Base-by-base conservation (phyloP, 2,329 filamentous ascomycete species). In the Penicillium occitanis region DNA sequence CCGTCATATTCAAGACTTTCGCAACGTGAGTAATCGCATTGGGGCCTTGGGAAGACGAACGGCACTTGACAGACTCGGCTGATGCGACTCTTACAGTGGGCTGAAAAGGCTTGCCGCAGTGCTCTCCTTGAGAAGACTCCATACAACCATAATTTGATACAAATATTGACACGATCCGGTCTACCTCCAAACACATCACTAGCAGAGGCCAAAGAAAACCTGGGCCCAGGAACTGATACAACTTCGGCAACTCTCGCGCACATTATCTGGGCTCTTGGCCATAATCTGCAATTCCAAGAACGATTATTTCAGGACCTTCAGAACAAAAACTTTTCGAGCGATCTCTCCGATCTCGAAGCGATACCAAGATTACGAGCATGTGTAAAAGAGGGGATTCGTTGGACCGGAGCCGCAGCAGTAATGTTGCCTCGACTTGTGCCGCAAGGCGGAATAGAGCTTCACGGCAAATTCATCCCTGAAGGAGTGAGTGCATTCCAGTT, bases 371-470 rank as follows among this genome's bases (percentile, higher is more conserved):
- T 67, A 19, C 35, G 40, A 3, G 66, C 63, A 7, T 67, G 66
- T 40, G 63, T 67, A 4, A 67, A 64, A 58, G 66, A 67, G 55
- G 66, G 66, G 2, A 65, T 67, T 30, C 53, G 66, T 48, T 67
- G 66, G 66, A 62, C 66, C 5, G 66, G 66, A 25, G 19, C 19
- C 19, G 19, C 19, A 19, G 19, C 19, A 19, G 19, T 19, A 19
- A 19, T 19, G 19, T 19, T 19, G 19, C 19, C 19, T 19, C 19
- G 19, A 19, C 19, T 19, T 19, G 19, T 19, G 1, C 53, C 53
- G 4, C 33, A 40, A 40, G 53, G 53, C 1, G 53, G 53, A 40
- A 17, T 22, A 1, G 17, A 19, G 35, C 17, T 58, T 5, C 3
- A 19, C 19, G 53, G 53, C 7, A 58, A 40, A 7, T 58, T 19